Evolutionary conservation across 1,284 basidiomycete genomes (phyloP), one percentile per base, ranked within the genome.

Genomic region (Athelia sp.): DNA sequence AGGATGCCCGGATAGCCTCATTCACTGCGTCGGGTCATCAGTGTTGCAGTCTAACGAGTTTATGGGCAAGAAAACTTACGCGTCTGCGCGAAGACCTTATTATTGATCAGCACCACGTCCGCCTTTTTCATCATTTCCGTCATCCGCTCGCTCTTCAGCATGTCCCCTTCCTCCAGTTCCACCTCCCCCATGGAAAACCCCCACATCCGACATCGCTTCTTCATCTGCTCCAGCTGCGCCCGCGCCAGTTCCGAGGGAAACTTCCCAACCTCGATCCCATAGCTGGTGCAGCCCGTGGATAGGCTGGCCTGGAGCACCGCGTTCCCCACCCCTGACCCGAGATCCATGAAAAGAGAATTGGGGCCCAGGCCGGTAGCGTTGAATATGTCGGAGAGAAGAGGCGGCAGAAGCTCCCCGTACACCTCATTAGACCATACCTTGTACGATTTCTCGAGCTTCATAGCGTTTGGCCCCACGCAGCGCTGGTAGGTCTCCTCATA

Each of bases 401-500:
- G 73, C 0, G 84, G 84, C 76, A 84, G 81, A 22, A 90, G 74
- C 56, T 90, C 87, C 45, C 87, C 87, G 54, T 90, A 90, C 11
- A 85, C 84, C 19, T 79, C 78, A 54, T 81, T 84, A 15, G 84
- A 84, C 64, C 88, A 90, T 0, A 87, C 82, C 54, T 81, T 78
- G 59, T 90, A 90, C 36, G 36, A 40, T 51, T 78, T 76, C 55
- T 74, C 76, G 40, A 90, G 73, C 50, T 70, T 74, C 43, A 73
- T 73, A 21, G 86, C 77, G 56, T 85, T 76, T 0, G 87, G 87
- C 4, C 86, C 86, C 2, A 89, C 85, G 21, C 78, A 79, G 26
- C 87, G 81, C 58, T 90, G 87, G 58, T 90, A 90, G 32, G 83
- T 86, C 66, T 90, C 88, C 46, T 89, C 84, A 47, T 88, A 73